phyloP scores from a whole-genome alignment of 2,329 filamentous ascomycete genomes.

The Phialemoniopsis sp. region DNA sequence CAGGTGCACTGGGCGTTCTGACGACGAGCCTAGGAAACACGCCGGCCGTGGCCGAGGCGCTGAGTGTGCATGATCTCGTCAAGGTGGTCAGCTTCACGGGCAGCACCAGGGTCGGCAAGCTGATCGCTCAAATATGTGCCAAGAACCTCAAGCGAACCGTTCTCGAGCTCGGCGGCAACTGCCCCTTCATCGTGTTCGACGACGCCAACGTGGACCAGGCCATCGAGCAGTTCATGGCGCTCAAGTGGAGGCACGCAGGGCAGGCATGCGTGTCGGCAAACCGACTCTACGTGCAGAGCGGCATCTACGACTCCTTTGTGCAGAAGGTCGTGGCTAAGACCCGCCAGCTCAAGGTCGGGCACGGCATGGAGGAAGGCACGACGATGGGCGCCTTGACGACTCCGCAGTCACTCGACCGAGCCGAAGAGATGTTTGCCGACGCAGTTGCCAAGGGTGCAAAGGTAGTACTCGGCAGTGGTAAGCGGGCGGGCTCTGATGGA shows the following conservation, averaged over 20 bases:
- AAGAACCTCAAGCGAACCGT: constrained; percentile 64
- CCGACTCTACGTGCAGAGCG: constrained; percentile 59
- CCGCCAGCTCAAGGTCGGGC: constrained; percentile 52
- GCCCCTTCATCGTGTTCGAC: constrained; percentile 61
- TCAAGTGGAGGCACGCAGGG: constrained; percentile 49
- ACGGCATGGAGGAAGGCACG: constrained; percentile 51
- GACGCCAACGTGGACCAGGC: constrained; percentile 64
- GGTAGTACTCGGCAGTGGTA: constrained; percentile 57
- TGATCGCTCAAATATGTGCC: constrained; percentile 60
- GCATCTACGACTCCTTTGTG: constrained; percentile 47
- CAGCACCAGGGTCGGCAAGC: constrained; percentile 64
- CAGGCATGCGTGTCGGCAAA: constrained; percentile 65
- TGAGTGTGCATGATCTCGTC: constrained; percentile 38
- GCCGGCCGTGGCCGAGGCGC: constrained; percentile 36
- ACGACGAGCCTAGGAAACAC: constrained; percentile 40
- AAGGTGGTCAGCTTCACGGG: constrained; percentile 76
- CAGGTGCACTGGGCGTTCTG: constrained; percentile 59
- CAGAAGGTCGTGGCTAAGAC: constrained; percentile 35
- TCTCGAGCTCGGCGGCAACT: constrained; percentile 70
- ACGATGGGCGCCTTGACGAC: constrained; percentile 60
- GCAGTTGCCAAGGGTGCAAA: constrained; percentile 59
- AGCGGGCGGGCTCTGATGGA: constrained; percentile 37
- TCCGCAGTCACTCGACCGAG: constrained; percentile 50
- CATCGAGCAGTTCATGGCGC: constrained; percentile 33
- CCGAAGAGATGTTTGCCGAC: constrained; percentile 56